Percentiles rank a stretch among this genome's conserved stretches.
Evolutionary conservation across 352 stramenopile genomes (phyloP).

Genomic region (Hyaloperonospora arabidopsidis): DNA sequence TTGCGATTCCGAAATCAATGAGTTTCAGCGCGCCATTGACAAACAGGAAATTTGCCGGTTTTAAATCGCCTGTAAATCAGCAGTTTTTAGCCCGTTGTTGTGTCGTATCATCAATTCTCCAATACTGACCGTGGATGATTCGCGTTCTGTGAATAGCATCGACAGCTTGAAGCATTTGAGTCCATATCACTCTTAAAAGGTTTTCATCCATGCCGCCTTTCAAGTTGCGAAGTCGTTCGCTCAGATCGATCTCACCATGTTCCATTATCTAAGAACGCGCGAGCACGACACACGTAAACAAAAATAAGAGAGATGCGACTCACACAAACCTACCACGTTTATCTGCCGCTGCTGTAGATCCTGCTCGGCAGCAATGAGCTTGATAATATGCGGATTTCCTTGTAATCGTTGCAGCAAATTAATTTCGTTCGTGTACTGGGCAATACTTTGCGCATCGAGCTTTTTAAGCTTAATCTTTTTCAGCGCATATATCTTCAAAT

Average conservation of each 20-base stretch:
- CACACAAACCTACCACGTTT: constrained; percentile 40
- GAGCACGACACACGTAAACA: neutral
- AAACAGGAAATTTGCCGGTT: constrained; percentile 96
- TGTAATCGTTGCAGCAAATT: constrained; percentile 88
- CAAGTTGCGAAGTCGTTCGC: constrained; percentile 83
- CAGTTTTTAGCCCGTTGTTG: too few species aligned
- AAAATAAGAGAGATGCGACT: neutral
- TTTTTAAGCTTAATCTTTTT: constrained; percentile 96
- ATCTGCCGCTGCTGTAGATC: constrained; percentile 74
- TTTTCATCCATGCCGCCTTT: constrained; percentile 91
- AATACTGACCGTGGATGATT: constrained; percentile 84
- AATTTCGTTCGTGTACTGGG: constrained; percentile 97
- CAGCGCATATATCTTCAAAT: constrained; percentile 93
- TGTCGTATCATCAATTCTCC: too few species aligned
- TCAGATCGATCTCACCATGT: constrained; percentile 95
- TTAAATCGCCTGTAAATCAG: constrained; percentile 79
- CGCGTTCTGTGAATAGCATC: constrained; percentile 93
- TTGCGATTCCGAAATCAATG: constrained; percentile 98
- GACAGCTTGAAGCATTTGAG: constrained; percentile 97
- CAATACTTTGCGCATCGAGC: constrained; percentile 85
- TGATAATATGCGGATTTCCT: constrained; percentile 94
- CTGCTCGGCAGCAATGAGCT: constrained; percentile 90
- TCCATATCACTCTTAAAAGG: constrained; percentile 96
- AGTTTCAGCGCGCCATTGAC: constrained; percentile 93
- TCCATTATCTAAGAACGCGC: constrained; percentile 87